Percentiles rank a stretch among this genome's conserved stretches.
These are phyloP conservation scores for Isabelozyma pseudorhagii DNA, from an alignment of 805 yeast species.

Conservation along the genomic window DNA sequence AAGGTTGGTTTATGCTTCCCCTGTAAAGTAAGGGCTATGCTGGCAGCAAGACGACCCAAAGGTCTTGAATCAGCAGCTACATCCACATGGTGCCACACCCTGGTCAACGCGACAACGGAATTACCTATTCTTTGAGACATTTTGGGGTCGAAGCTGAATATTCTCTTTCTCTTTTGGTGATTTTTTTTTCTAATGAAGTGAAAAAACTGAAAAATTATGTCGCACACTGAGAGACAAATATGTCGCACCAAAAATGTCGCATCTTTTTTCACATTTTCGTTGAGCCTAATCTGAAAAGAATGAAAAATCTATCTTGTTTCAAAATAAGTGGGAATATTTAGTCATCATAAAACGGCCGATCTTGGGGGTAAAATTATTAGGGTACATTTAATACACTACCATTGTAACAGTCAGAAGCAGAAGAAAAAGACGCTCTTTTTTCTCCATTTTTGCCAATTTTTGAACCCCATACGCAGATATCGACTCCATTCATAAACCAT, in stretches of 20 bases:
- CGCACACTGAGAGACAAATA: background rate
- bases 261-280: background rate
- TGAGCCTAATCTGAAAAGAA: background rate
- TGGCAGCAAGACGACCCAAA: conserved; percentile 86
- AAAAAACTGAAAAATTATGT: background rate
- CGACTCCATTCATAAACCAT: conserved; percentile 12
- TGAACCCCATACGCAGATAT: background rate
- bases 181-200: background rate
- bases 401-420: background rate
- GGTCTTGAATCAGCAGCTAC: conserved; percentile 80
- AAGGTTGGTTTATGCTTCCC: conserved; percentile 97
- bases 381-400: background rate
- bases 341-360: background rate
- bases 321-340: background rate
- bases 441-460: background rate
- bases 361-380: background rate
- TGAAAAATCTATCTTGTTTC: background rate
- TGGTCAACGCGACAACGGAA: conserved; percentile 73
- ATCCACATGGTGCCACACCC: conserved; percentile 96
- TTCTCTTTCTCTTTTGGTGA: background rate
- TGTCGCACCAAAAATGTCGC: background rate
- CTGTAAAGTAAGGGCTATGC: conserved; percentile 81
- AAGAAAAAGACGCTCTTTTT: background rate
- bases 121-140: conserved; percentile 35
- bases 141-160: background rate